These are phyloP conservation scores for Choricystis sp. DNA, from an alignment of 139 green algal genomes.

Conservation along the genomic window DNA sequence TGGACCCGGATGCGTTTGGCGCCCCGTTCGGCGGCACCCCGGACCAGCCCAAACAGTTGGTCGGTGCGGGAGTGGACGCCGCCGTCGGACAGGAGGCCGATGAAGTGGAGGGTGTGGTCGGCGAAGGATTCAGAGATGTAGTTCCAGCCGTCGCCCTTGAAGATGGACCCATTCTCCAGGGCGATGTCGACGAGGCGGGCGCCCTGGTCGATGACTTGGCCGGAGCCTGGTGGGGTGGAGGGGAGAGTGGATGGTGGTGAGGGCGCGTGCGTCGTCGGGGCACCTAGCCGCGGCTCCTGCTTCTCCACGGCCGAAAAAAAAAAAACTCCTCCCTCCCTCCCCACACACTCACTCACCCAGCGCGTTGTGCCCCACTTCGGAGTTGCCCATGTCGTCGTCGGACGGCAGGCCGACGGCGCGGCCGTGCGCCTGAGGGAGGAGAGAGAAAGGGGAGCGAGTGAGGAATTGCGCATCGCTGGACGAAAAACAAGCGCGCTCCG, in stretches of 20 bases:
- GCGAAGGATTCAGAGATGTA: constrained; percentile 24
- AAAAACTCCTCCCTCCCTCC: neutral
- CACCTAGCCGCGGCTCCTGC: too few species aligned
- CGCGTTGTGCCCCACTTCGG: constrained; percentile 81
- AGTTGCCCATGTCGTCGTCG: constrained; percentile 90
- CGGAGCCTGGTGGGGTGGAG: constrained; percentile 25
- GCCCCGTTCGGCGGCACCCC: constrained; percentile 54
- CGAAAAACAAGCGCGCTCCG: neutral
- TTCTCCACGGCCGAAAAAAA: too few species aligned
- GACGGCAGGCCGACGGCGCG: constrained; percentile 78
- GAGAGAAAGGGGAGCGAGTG: neutral
- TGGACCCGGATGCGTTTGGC: constrained; percentile 80
- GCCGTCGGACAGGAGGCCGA: constrained; percentile 83
- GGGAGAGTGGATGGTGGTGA: neutral
- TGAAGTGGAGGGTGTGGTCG: constrained; percentile 83
- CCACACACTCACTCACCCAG: constrained; percentile 27
- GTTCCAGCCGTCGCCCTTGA: constrained; percentile 55
- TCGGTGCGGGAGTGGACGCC: constrained; percentile 69
- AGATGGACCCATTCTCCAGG: constrained; percentile 62
- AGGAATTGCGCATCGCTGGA: neutral
- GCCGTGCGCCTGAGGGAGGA: constrained; percentile 53
- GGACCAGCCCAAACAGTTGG: constrained; percentile 50
- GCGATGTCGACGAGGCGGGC: constrained; percentile 81
- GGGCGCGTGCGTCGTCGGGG: neutral
- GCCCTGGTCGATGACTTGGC: constrained; percentile 85